A percentile compares a stretch with the other conserved stretches of the same genome.
Conservation (phyloP, 2,329 filamentous ascomycete species). For the Aspergillus jensenii region DNA sequence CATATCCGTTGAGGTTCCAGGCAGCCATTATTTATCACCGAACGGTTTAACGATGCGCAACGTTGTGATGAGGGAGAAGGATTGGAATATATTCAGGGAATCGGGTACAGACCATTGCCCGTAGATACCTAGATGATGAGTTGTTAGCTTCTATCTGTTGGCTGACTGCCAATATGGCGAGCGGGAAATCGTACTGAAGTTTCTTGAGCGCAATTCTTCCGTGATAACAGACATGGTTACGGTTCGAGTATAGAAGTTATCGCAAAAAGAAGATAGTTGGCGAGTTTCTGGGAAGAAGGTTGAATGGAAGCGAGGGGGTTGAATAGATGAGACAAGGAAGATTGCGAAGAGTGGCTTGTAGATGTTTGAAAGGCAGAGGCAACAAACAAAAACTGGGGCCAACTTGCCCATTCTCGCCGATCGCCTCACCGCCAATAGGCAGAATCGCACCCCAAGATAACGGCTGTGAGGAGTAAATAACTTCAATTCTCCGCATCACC, state of each 20-base stretch:
- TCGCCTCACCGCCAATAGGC: conserved; percentile 24
- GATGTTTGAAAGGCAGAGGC: conserved; percentile 15
- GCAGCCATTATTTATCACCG: conserved; percentile 20
- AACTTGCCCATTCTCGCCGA: conserved; percentile 23
- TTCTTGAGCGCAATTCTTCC: conserved; percentile 64
- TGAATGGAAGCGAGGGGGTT: background rate
- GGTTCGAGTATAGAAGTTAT: background rate
- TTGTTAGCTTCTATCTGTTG: conserved; percentile 22
- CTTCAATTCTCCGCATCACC: background rate
- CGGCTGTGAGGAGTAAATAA: background rate
- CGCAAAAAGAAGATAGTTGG: background rate
- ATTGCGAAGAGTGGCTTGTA: conserved; percentile 11
- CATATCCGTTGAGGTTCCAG: conserved; percentile 17
- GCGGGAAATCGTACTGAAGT: conserved; percentile 58
- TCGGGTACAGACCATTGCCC: conserved; percentile 61
- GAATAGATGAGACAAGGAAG: background rate
- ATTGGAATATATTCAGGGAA: background rate
- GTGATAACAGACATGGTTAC: conserved; percentile 54
- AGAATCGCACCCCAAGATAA: conserved; percentile 9
- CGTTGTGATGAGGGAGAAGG: background rate
- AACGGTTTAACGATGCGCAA: conserved; percentile 2
- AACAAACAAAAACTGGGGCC: conserved; percentile 17
- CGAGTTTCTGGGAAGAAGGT: background rate
- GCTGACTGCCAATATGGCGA: conserved; percentile 17
- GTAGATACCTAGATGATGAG: conserved; percentile 59